Conservation (phyloP, 225 moss, liverwort and hornwort genomes). For the Rhytidiadelphus loreus region DNA sequence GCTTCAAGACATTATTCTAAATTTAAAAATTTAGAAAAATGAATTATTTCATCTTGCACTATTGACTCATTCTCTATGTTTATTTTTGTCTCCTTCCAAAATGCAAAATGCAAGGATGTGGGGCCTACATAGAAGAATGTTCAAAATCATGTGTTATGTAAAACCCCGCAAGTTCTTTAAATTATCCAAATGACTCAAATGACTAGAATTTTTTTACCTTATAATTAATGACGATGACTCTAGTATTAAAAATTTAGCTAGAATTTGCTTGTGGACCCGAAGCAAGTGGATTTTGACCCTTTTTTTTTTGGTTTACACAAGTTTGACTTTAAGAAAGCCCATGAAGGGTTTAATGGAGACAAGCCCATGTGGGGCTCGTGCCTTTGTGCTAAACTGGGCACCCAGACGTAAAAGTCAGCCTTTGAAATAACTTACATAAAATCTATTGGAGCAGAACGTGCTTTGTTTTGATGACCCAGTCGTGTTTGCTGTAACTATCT, state of each 20-base stretch:
- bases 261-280: neutral
- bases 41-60: neutral
- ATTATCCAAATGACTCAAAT: neutral
- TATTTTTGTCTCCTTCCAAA: neutral
- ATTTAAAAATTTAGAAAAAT: neutral
- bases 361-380: neutral
- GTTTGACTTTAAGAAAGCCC: neutral
- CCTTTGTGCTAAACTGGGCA: no score
- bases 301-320: neutral
- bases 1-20: neutral
- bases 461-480: neutral
- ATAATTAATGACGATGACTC: neutral
- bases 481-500: neutral
- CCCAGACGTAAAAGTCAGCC: neutral
- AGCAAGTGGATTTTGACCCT: neutral
- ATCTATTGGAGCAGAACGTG: neutral
- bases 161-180: neutral
- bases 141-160: neutral
- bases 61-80: fast-evolving
- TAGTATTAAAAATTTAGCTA: neutral
- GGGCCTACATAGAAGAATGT: no score
- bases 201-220: neutral
- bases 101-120: no score
- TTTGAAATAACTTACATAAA: neutral
- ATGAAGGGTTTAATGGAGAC: neutral